phyloP scores from a whole-genome alignment of 2,329 filamentous ascomycete species.

The Phaeomoniella chlamydospora region DNA sequence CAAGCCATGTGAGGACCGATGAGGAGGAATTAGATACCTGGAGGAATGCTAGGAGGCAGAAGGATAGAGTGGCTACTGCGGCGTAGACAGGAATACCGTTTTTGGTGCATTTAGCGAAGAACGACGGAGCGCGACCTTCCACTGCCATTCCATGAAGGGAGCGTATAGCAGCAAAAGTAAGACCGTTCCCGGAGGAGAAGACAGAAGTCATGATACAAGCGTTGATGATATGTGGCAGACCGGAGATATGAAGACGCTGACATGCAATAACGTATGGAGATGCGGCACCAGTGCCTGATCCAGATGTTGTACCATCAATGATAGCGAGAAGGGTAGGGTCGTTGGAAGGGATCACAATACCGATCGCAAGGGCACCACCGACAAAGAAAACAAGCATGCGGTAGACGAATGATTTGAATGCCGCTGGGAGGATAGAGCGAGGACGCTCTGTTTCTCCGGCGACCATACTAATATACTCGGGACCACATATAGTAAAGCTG shows the following conservation, averaged over 20 bases:
- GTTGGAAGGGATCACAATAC: conserved; percentile 54
- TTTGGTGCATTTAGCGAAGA: conserved; percentile 33
- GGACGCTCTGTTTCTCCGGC: conserved; percentile 57
- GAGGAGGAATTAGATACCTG: conserved; percentile 49
- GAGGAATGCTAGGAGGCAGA: conserved; percentile 56
- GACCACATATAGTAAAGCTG: conserved; percentile 50
- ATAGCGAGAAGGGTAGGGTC: conserved; percentile 43
- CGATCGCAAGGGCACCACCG: conserved; percentile 54
- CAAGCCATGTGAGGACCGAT: conserved; percentile 39
- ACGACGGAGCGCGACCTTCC: conserved; percentile 43
- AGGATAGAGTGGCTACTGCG: conserved; percentile 46
- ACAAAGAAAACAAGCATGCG: conserved; percentile 62
- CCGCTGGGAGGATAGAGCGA: conserved; percentile 51
- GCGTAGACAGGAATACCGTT: conserved; percentile 56
- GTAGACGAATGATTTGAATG: conserved; percentile 62
- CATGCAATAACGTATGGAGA: conserved; percentile 55
- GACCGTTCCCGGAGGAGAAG: conserved; percentile 48
- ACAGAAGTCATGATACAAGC: conserved; percentile 53
- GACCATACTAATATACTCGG: conserved; percentile 45
- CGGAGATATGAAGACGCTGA: conserved; percentile 43
- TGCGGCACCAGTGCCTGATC: conserved; percentile 43
- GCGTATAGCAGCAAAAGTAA: conserved; percentile 6
- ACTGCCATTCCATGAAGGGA: conserved; percentile 43
- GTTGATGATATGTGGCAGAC: conserved; percentile 54
- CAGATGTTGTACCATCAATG: conserved; percentile 21